A percentile compares a stretch with the other conserved stretches of the same genome.
These are phyloP conservation scores for Soucietia sequanensis DNA, from an alignment of 805 yeast species.

Conservation along the genomic window DNA sequence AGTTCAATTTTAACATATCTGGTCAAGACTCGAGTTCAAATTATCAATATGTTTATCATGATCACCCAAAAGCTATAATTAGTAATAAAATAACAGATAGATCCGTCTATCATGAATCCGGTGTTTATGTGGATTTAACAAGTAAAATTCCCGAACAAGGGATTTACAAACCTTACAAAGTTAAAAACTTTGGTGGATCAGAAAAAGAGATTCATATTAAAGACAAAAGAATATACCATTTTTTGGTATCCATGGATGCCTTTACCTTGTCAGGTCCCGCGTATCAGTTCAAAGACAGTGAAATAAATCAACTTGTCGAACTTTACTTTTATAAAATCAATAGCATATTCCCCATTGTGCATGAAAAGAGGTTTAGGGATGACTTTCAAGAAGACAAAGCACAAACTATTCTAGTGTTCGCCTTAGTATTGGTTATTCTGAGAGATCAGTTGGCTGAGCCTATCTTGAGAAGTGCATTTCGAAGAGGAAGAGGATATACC, in stretches of 20 bases:
- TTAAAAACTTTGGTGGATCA: slow-evolving; percentile 8
- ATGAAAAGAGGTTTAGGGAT: slow-evolving; percentile 27
- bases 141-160: slow-evolving; percentile 2
- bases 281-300: slow-evolving; percentile 17
- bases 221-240: slow-evolving; percentile 12
- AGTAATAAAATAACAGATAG: slow-evolving; percentile 15
- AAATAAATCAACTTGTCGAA: slow-evolving; percentile 19
- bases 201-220: slow-evolving; percentile 14
- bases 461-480: slow-evolving; percentile 13
- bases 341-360: slow-evolving; percentile 31
- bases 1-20: slow-evolving; percentile 23
- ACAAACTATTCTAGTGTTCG: slow-evolving; percentile 21
- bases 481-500: slow-evolving; percentile 1
- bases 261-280: slow-evolving; percentile 27
- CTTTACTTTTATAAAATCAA: slow-evolving; percentile 32
- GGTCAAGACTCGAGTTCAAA: slow-evolving; percentile 15
- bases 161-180: slow-evolving; percentile 5
- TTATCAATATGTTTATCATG: slow-evolving; percentile 22
- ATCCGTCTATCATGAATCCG: slow-evolving; percentile 23
- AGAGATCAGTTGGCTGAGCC: slow-evolving; percentile 27
- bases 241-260: slow-evolving; percentile 25
- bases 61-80: slow-evolving; percentile 26
- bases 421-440: slow-evolving; percentile 26
- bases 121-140: slow-evolving; percentile 17
- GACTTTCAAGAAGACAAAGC: slow-evolving; percentile 17